Base-by-base conservation (phyloP, 805 yeast species). In the Saccharomycopsis javanensis region DNA sequence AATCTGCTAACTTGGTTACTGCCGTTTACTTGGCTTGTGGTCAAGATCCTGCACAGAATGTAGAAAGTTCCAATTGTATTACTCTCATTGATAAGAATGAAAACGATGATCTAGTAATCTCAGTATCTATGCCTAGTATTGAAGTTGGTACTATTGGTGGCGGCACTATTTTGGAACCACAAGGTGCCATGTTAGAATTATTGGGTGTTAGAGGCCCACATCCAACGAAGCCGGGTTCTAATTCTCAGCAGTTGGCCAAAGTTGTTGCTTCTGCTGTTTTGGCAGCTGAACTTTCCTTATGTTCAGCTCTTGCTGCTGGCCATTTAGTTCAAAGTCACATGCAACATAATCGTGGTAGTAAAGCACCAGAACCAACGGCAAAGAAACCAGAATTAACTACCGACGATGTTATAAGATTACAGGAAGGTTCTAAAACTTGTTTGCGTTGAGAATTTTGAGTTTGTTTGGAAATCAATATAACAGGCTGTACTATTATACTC, bases 61-160 rank as follows among this genome's bases (percentile, higher is more conserved):
- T 94, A 55, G 99, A 92, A 75, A 85, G 95, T 60, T 89, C 97
- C 33, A 92, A 91, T 73, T 94, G 99, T 84, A 92, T 94, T 59
- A 94, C 99, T 1, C 77, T 94, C 64, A 91, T 94, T 96, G 83
- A 85, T 66, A 89, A 87, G 69, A 77, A 77, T 53, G 75, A 72
- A 11, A 76, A 79, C 45, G 99, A 97, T 13, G 88, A 88, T 67
- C 78, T 94, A 67, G 85, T 82, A 64, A 86, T 94, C 42, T 88
- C 97, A 1, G 99, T 94, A n/a, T 88, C 98, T 3, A 94, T 94
- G 99, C 99, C 99, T 31, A 88, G 95, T 30, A 89, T 94, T 65
- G 99, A 94, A 74, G 99, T 94, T 50, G 99, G 99, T 63, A 94
- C 99, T 1, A 90, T 94, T 71, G 99, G 99, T 58, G 99, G 99